Conservation (phyloP, 305 asterid species). For the Caryopteris hybrid region DNA sequence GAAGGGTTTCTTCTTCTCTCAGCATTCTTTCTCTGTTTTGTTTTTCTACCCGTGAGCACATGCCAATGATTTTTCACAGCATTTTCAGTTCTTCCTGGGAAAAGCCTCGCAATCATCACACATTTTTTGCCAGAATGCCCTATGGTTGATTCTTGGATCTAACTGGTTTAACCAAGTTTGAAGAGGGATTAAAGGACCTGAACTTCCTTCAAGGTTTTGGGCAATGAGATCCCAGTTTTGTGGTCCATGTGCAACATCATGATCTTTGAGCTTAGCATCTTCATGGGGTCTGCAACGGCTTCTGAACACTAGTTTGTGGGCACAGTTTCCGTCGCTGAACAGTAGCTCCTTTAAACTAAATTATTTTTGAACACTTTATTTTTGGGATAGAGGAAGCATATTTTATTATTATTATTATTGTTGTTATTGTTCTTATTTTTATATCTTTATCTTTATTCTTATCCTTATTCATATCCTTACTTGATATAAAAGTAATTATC, state of each 20-base stretch:
- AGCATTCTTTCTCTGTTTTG: conserved; percentile 22
- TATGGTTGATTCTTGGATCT: conserved; percentile 42
- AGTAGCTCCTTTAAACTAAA: too few species aligned
- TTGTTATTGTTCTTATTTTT: too few species aligned
- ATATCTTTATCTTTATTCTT: too few species aligned
- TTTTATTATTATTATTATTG: too few species aligned
- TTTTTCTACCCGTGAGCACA: conserved; percentile 41
- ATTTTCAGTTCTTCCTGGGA: conserved; percentile 52
- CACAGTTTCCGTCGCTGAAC: too few species aligned
- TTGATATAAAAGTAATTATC: too few species aligned
- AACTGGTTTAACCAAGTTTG: conserved; percentile 60
- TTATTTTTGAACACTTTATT: too few species aligned
- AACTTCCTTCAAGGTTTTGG: conserved; percentile 48
- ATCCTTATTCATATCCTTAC: too few species aligned
- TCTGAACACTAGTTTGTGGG: conserved; percentile 25
- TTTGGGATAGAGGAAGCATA: too few species aligned
- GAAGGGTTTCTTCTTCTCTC: conserved; percentile 18
- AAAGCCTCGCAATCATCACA: conserved; percentile 40
- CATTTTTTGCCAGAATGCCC: conserved; percentile 50
- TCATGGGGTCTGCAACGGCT: conserved; percentile 64
- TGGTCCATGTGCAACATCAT: conserved; percentile 45
- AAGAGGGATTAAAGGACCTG: too few species aligned
- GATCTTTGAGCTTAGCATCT: conserved; percentile 46
- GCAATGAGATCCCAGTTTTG: conserved; percentile 64
- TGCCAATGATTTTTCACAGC: conserved; percentile 55